phyloP scores from a whole-genome alignment of 2,329 filamentous ascomycete species.

The Talaromyces sp. region DNA sequence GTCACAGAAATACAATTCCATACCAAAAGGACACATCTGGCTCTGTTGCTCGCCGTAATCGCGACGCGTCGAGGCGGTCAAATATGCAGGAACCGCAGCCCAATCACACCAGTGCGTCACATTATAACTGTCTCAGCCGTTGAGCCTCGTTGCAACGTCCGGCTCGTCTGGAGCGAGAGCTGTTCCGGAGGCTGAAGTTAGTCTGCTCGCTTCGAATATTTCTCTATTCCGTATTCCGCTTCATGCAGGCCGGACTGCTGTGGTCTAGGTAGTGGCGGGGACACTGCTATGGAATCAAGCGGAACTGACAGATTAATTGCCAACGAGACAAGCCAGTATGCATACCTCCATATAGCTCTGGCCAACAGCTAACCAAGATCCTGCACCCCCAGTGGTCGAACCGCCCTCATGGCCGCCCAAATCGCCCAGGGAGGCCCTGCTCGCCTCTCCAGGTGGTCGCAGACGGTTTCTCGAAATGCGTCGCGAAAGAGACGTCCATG shows the following conservation, averaged over 20 bases:
- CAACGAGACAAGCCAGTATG: slow-evolving; percentile 3
- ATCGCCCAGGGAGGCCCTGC: slow-evolving; percentile 57
- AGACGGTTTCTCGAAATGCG: slow-evolving; percentile 65
- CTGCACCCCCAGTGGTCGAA: slow-evolving; percentile 32
- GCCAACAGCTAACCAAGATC: not conserved
- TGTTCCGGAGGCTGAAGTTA: not conserved
- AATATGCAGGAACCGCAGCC: not conserved
- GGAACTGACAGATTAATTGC: slow-evolving; percentile 1
- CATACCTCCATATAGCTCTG: not conserved
- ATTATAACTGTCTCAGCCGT: not conserved
- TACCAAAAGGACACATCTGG: not conserved
- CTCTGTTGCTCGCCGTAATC: not conserved
- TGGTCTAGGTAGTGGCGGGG: slow-evolving; percentile 8
- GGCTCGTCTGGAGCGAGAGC: not conserved
- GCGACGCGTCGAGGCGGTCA: not conserved
- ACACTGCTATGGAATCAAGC: slow-evolving; percentile 6
- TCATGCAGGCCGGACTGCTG: not conserved
- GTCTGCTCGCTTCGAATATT: not conserved
- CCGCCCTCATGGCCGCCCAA: slow-evolving; percentile 54
- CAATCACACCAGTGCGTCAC: not conserved
- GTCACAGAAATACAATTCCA: not conserved
- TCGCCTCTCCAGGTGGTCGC: slow-evolving; percentile 72
- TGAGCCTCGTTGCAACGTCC: not conserved
- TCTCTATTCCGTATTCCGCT: not conserved
- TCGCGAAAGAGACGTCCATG: slow-evolving; percentile 43